Evolutionary conservation across 768 basidiomycete species (phyloP), one percentile per base, ranked within the genome.

Genomic region (Lentinus tigrinus): DNA sequence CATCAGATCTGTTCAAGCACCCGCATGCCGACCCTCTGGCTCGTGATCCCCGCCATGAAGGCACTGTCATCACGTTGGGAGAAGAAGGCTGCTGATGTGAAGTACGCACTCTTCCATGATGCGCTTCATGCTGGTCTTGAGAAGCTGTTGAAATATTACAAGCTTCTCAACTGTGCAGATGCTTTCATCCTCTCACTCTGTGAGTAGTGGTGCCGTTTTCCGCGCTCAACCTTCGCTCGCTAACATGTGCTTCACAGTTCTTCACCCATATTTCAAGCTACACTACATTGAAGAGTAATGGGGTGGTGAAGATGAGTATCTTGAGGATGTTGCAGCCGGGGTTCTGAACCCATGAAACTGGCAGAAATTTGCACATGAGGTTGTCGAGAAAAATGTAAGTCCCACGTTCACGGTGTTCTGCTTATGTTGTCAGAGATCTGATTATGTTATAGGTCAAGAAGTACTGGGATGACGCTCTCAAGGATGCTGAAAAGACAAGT

Each of bases 11-110:
- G 49, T 72, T 68, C 0, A 52, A 69, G 0, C 68, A 72, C 10
- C 24, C 50, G 40, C 3, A 52, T 60, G 0, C 66, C 66, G 1
- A 73, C 70, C 0, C 63, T 75, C 0, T 72, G 63, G 55, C 49
- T 39, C 3, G 68, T 63, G 0, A 67, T 74, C 6, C 70, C 69
- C 2, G 63, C 65, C 0, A 39, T 74, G 7, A 67, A 75, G 40
- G 60, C 65, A 1, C 64, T 75, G 0, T 68, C 62, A 10, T 62
- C 66, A 0, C 57, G 62, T 2, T 74, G 70, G 71, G 71, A 72
- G 19, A 53, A 36, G 13, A 73, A 72, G 57, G 19, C 3, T 2
- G 7, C 55, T 0, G 8, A 63, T 7, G 23, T 23, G 0, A 11
- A 31, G 2, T 75, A 56, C 26, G 1, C 13, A 0, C 6, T 63